Base-by-base conservation (phyloP, 1,284 basidiomycete genomes). In the Irpex sp. region DNA sequence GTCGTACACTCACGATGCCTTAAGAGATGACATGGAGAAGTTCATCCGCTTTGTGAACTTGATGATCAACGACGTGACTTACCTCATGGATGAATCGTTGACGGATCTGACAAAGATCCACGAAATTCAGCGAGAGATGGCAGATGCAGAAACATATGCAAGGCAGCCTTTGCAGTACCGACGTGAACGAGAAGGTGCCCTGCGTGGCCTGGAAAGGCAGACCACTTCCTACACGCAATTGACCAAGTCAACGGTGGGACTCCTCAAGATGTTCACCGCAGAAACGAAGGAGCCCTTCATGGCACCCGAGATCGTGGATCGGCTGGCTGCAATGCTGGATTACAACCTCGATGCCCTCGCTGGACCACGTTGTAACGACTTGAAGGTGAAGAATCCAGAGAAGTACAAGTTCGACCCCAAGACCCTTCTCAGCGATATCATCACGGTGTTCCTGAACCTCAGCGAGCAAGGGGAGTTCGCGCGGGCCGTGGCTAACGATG, bases 21-120 rank as follows among this genome's bases (percentile, higher is more conserved):
- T n/a, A 23, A 95, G 91, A 62, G 85, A 94, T 39, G 69, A 72
- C 68, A 87, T 91, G 60, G 93, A 96, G 66, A 91, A 91, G 72
- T 97, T 97, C 72, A 89, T 98, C 63, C 89, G 91, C 59, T 99
- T 99, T 74, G 86, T 95, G 76, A 99, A 99, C 75, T 82, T 98
- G 68, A 90, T 99, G 84, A 98, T 99, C 82, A 98, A 98, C 82
- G 97, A 99, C 71, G 95, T 97, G 53, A 99, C 97, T 1, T 99
- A 95, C 75, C 88, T 99, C 63, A 88, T 99, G 79, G 96, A 99
- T 72, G 97, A 99, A 71, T 96, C 95, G 4, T 80, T 99, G 58
- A 89, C 88, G 67, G 92, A 96, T 68, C 80, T 99, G 57, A 80
- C 87, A 5, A 93, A 96, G 72, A 95, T 99, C 66, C 88, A 93